These are phyloP conservation scores for Prorocentrum cordatum DNA, from an alignment of 169 alveolate species.

Conservation along the genomic window DNA sequence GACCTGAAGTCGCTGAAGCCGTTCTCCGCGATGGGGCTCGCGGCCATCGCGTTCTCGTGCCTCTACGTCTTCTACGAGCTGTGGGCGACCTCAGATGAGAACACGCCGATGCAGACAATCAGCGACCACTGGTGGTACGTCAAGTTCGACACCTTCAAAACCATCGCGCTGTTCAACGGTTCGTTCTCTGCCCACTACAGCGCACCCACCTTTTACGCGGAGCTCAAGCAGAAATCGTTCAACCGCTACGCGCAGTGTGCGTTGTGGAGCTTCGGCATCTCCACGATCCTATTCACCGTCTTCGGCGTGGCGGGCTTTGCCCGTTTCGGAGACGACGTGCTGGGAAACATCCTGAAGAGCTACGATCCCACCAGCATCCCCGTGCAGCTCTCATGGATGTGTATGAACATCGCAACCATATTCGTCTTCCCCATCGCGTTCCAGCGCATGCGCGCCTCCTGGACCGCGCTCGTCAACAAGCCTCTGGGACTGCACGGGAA, in stretches of 20 bases:
- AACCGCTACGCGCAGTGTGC: neutral
- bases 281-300: conserved; percentile 54
- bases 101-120: neutral
- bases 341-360: conserved; percentile 49
- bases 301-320: conserved; percentile 63
- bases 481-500: neutral
- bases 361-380: no score
- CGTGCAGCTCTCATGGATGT: conserved; percentile 42
- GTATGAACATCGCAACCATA: conserved; percentile 51
- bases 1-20: neutral
- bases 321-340: conserved; percentile 64
- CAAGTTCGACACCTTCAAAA: conserved; percentile 50
- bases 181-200: conserved; percentile 53
- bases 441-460: conserved; percentile 58
- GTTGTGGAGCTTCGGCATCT: conserved; percentile 31
- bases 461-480: conserved; percentile 27
- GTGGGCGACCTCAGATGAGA: no score
- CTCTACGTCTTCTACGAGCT: no score
- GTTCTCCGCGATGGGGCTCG: neutral
- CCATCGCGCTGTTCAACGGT: conserved; percentile 36
- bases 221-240: neutral
- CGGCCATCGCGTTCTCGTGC: no score
- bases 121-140: neutral
- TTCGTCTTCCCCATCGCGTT: conserved; percentile 61
- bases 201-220: conserved; percentile 46